These are phyloP conservation scores for Ceratocystis lukuohia DNA, from an alignment of 2,329 filamentous ascomycete genomes.

Conservation along the genomic window DNA sequence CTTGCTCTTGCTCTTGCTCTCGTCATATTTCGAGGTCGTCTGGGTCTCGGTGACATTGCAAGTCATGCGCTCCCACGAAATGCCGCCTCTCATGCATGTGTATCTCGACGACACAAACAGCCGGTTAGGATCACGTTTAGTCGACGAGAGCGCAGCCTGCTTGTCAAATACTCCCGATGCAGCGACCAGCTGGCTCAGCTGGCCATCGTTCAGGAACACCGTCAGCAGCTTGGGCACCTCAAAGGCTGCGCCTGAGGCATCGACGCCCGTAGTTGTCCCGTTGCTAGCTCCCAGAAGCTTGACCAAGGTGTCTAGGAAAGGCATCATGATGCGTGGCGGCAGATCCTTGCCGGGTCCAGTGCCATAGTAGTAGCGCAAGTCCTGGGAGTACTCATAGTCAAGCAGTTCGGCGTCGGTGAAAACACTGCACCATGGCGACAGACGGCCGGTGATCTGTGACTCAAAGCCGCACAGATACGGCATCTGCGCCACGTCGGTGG, in stretches of 20 bases:
- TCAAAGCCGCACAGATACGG: slow-evolving; percentile 62
- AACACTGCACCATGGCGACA: slow-evolving; percentile 49
- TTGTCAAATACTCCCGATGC: slow-evolving; percentile 48
- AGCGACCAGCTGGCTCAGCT: slow-evolving; percentile 47
- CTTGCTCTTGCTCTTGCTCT: slow-evolving; percentile 11
- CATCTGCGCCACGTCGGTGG: slow-evolving; percentile 42
- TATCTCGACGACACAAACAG: slow-evolving; percentile 44
- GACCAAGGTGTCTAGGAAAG: slow-evolving; percentile 42
- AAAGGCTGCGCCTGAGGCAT: slow-evolving; percentile 34
- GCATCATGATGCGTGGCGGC: slow-evolving; percentile 46
- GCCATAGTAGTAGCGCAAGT: slow-evolving; percentile 56
- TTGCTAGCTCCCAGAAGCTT: slow-evolving; percentile 40
- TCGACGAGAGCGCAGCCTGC: slow-evolving; percentile 36
- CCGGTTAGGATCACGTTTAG: slow-evolving; percentile 33
- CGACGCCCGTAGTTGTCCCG: slow-evolving; percentile 32
- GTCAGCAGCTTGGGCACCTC: slow-evolving; percentile 44
- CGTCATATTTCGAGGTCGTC: slow-evolving; percentile 12
- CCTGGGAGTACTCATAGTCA: slow-evolving; percentile 54
- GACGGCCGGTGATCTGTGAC: slow-evolving; percentile 48
- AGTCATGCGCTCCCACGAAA: slow-evolving; percentile 49
- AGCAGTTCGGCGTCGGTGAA: slow-evolving; percentile 49
- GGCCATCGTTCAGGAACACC: slow-evolving; percentile 52
- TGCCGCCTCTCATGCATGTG: slow-evolving; percentile 50
- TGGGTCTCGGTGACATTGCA: slow-evolving; percentile 28
- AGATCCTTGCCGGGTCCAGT: slow-evolving; percentile 43